These are phyloP conservation scores for Vitis cinerea DNA, from an alignment of 164 flowering plant genomes.

Conservation along the genomic window DNA sequence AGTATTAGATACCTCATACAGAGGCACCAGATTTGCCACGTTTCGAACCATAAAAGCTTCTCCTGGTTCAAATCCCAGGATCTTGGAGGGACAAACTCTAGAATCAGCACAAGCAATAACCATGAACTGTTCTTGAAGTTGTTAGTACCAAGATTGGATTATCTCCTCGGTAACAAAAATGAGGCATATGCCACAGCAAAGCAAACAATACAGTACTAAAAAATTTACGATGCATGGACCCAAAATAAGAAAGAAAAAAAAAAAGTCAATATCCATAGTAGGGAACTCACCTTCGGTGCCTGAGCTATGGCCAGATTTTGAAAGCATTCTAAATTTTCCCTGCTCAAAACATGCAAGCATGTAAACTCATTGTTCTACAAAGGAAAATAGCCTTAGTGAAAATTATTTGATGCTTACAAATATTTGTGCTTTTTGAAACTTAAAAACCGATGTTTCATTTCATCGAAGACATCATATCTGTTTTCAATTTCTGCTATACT, in stretches of 20 bases:
- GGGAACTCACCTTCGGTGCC: slow-evolving; percentile 71
- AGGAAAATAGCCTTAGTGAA: slow-evolving; percentile 1
- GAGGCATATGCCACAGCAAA: not conserved
- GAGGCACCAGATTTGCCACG: slow-evolving; percentile 90
- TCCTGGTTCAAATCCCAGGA: slow-evolving; percentile 92
- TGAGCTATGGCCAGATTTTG: slow-evolving; percentile 67
- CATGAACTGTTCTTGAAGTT: slow-evolving; percentile 63
- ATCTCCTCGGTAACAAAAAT: not conserved
- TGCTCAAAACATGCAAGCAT: slow-evolving; percentile 27
- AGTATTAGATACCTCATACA: slow-evolving; percentile 59
- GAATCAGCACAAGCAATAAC: slow-evolving; percentile 99
- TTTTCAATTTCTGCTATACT: slow-evolving; percentile 21
- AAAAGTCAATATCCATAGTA: not conserved
- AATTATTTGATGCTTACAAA: slow-evolving; percentile 53
- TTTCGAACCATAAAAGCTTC: slow-evolving; percentile 86
- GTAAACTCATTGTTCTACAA: slow-evolving; percentile 8
- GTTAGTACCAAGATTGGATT: slow-evolving; percentile 25
- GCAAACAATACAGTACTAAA: too few relatives aligned
- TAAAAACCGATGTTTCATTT: slow-evolving; percentile 66
- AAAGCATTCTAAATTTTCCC: slow-evolving; percentile 67
- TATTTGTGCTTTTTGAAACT: slow-evolving; percentile 68
- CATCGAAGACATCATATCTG: slow-evolving; percentile 42
- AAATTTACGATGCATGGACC: too few relatives aligned
- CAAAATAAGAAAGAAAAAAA: too few relatives aligned
- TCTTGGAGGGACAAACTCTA: slow-evolving; percentile 87